Evolutionary conservation across 176 grass and related monocot genomes (phyloP).

Genomic region (Poa annua): DNA sequence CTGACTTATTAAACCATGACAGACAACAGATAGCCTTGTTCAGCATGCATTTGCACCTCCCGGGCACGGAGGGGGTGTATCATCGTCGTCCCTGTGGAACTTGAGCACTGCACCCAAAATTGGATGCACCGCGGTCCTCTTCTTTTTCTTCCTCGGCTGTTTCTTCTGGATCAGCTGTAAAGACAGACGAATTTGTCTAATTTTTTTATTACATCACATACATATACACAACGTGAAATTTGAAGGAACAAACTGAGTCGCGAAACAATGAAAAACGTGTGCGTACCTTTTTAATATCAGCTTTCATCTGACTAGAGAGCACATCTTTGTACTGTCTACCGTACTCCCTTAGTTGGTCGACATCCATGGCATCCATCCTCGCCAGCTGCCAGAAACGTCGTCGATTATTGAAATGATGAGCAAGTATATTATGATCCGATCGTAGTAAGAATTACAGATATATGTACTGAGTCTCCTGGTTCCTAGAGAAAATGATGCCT

Average conservation of each 20-base stretch:
- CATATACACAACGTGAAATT: neutral
- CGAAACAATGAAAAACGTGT: neutral
- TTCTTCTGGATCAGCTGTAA: neutral
- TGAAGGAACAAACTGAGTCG: neutral
- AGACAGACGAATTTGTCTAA: too few relatives aligned
- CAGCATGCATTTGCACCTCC: neutral
- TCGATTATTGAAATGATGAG: neutral
- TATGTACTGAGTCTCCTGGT: neutral
- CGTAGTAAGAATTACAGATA: neutral
- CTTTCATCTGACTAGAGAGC: neutral
- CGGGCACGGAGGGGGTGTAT: neutral
- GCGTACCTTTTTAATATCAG: slow-evolving; percentile 10
- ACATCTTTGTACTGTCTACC: neutral
- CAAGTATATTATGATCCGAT: neutral
- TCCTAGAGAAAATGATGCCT: neutral
- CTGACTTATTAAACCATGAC: neutral
- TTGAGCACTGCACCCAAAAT: slow-evolving; percentile 37
- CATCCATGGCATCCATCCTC: slow-evolving; percentile 28
- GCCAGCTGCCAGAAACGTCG: neutral
- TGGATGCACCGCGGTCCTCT: neutral
- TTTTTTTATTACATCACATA: neutral
- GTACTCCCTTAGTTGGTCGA: neutral
- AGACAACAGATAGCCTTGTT: neutral
- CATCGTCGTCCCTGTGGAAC: slow-evolving; percentile 23
- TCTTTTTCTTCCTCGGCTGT: neutral